A percentile compares a stretch with the other conserved stretches of the same genome.
Evolutionary conservation across 768 basidiomycete species (phyloP).

Genomic region (Leccinum longicurvipes): DNA sequence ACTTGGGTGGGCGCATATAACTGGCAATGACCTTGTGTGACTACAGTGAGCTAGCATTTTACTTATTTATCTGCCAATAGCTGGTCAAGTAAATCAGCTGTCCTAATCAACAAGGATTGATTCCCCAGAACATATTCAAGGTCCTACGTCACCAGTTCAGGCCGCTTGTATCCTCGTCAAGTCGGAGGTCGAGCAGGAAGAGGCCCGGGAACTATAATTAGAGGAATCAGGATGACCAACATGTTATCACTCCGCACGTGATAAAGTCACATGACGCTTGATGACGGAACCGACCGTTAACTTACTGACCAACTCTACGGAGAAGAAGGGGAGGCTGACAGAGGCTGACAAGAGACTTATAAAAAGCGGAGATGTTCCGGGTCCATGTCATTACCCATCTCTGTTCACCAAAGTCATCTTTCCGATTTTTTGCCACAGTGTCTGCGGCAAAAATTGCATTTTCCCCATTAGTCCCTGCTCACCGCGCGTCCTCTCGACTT

Average conservation of each 20-base stretch:
- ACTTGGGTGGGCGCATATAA: too few relatives aligned
- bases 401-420: constrained; percentile 9
- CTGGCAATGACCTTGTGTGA: too few relatives aligned
- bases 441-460: constrained; percentile 13
- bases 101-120: background rate
- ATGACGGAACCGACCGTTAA: background rate
- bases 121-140: background rate
- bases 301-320: background rate
- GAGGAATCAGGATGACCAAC: too few relatives aligned
- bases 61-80: too few relatives aligned
- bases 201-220: too few relatives aligned
- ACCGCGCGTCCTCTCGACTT: constrained; percentile 19
- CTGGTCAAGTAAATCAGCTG: too few relatives aligned
- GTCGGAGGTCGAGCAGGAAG: too few relatives aligned
- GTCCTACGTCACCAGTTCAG: background rate
- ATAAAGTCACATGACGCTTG: constrained; percentile 11
- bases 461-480: constrained; percentile 2
- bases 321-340: constrained; percentile 11
- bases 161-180: background rate
- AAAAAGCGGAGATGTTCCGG: constrained; percentile 20
- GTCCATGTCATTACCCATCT: background rate
- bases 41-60: too few relatives aligned
- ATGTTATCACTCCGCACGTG: constrained; percentile 17
- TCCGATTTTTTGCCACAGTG: constrained; percentile 3
- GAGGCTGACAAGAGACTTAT: constrained; percentile 7